Evolutionary conservation across 2,329 filamentous ascomycete species (phyloP).

Genomic region (Aspergillus japonicus): DNA sequence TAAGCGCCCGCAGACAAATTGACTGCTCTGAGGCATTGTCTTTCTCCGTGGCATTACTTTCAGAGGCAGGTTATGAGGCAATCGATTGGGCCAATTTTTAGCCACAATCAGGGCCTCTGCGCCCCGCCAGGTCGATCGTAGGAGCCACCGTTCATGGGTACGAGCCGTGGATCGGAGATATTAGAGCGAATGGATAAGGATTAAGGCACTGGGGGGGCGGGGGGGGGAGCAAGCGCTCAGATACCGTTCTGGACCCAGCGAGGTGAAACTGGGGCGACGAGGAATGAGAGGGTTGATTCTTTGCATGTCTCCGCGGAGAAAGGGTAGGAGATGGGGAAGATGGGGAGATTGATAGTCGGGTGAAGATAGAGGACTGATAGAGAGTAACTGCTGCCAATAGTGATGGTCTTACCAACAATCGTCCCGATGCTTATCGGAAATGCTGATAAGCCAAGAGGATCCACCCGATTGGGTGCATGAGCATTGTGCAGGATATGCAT

Average conservation of each 20-base stretch:
- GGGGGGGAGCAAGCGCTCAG: not conserved
- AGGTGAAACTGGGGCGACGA: not conserved
- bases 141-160: conserved; percentile 1
- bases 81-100: conserved; percentile 15
- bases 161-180: not conserved
- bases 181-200: not conserved
- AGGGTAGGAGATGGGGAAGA: not conserved
- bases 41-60: conserved; percentile 14
- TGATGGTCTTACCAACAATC: not conserved
- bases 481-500: not conserved
- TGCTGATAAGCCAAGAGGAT: not conserved
- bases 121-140: conserved; percentile 3
- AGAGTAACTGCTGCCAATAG: not conserved
- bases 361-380: not conserved
- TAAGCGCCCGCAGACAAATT: not conserved
- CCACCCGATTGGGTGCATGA: not conserved
- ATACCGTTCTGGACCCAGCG: not conserved
- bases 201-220: not conserved
- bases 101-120: conserved; percentile 17
- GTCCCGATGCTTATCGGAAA: not conserved
- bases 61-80: conserved; percentile 9
- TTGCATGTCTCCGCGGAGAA: not conserved
- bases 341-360: not conserved
- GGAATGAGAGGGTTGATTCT: not conserved
- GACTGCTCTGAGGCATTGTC: not conserved